Conservation (phyloP, 2,329 filamentous ascomycete species). For the Arthrinium phaeospermum region DNA sequence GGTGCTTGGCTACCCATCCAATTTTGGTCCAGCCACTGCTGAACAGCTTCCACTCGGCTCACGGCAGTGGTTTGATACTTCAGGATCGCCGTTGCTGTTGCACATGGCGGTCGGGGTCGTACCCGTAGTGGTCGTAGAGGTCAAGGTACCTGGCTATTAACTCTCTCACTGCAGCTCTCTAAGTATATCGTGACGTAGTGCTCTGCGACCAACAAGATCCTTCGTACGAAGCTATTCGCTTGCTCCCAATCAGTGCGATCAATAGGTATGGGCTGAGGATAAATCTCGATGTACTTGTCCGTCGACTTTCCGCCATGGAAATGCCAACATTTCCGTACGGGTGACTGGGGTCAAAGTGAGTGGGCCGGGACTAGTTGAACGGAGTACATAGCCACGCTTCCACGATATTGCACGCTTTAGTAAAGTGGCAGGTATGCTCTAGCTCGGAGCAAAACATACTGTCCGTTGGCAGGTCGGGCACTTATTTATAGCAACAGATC, state of each 20-base stretch:
- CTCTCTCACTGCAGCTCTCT: neutral
- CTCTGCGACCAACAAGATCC: neutral
- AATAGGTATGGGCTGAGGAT: neutral
- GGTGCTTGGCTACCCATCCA: neutral
- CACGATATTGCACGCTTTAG: slow-evolving; percentile 1
- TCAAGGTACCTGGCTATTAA: neutral
- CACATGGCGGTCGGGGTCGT: neutral
- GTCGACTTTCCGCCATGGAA: neutral
- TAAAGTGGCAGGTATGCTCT: neutral
- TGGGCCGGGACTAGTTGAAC: neutral
- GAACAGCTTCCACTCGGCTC: slow-evolving; percentile 6
- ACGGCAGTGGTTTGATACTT: slow-evolving; percentile 13
- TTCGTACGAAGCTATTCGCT: neutral
- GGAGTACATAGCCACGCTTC: slow-evolving; percentile 3
- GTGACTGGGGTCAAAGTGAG: neutral
- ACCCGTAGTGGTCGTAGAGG: neutral
- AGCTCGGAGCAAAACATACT: neutral
- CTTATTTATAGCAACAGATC: neutral
- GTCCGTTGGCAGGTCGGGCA: neutral
- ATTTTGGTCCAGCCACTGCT: slow-evolving; percentile 11
- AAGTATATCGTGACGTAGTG: neutral
- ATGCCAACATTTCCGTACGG: neutral
- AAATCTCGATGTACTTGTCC: neutral
- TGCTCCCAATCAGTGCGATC: neutral
- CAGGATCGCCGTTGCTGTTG: neutral